Base-by-base conservation (phyloP, 257 asterid genomes). In the Solanum tacnaense region DNA sequence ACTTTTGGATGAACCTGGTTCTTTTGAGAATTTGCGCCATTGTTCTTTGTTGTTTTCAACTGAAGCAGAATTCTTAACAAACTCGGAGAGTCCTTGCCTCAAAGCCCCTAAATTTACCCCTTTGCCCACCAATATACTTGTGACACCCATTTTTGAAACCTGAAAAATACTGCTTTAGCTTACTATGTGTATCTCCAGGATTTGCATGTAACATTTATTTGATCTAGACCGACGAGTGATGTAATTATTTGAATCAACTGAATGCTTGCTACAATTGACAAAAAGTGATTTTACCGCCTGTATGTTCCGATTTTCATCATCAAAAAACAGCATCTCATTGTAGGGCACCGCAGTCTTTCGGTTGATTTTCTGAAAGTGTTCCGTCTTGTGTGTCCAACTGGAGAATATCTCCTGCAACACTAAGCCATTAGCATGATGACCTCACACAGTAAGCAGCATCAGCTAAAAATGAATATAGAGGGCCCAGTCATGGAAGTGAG, bases 301-400 rank as follows among this genome's bases (percentile, higher is more conserved):
- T 81, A 94, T 95, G 88, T 95, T 96, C 83, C 97, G 96, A 89
- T 95, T 90, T 89, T 96, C 99, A 81, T 96, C 99, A 74, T 96
- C 99, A 58, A 95, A 96, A 88, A 96, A 96, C 88, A 96, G 95
- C 98, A 96, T 96, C 87, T 92, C 94, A 52, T 92, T 91, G 89
- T 92, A 96, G 29, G 98, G 95, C 83, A 94, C 89, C 29, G 91
- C 88, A 31, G 98, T 96, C 85, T 89, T 95, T 88, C 92, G 83
- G 68, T 91, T 86, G 76, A 96, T 94, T 88, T 89, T 92, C 89
- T 94, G 96, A 58, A 96, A 96, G 91, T 96, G 98, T 20, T 95
- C 98, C 2, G 97, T 96, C 94, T 96, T 96, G 92, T 96, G 98
- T 52, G 94, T 93, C 95, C 96, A 90, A 85, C 98, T 94, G 81